These are phyloP conservation scores for Sugiyamaella mastotermitis DNA, from an alignment of 805 yeast genomes.

Conservation along the genomic window DNA sequence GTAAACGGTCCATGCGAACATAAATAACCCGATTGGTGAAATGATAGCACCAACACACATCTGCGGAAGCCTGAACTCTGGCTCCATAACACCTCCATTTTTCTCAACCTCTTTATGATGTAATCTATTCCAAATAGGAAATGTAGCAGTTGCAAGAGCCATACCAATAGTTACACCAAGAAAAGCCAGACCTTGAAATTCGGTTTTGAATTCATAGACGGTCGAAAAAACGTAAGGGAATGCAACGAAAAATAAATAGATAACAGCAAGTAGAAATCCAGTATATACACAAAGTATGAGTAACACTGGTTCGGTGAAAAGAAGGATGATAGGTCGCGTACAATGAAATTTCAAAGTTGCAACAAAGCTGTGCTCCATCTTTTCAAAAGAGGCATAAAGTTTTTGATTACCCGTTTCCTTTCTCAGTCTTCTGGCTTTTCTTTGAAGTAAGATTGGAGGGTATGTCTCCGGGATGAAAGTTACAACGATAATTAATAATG, in stretches of 20 bases:
- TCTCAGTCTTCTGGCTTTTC: slow-evolving; percentile 58
- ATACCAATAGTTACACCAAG: slow-evolving; percentile 62
- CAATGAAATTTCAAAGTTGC: slow-evolving; percentile 32
- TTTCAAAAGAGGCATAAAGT: slow-evolving; percentile 39
- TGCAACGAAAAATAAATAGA: slow-evolving; percentile 55
- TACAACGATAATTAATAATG: slow-evolving; percentile 43
- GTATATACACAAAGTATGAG: slow-evolving; percentile 48
- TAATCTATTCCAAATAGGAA: slow-evolving; percentile 13
- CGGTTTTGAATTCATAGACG: slow-evolving; percentile 42
- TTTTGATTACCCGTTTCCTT: slow-evolving; percentile 32
- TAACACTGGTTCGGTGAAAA: slow-evolving; percentile 51
- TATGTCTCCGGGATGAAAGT: slow-evolving; percentile 59
- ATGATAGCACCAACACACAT: slow-evolving; percentile 44
- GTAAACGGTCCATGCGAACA: slow-evolving; percentile 47
- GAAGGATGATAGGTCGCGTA: slow-evolving; percentile 45
- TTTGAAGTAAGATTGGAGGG: slow-evolving; percentile 72
- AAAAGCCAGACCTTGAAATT: slow-evolving; percentile 56
- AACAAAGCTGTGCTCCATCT: slow-evolving; percentile 7
- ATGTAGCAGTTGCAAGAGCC: slow-evolving; percentile 45
- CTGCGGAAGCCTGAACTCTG: slow-evolving; percentile 45
- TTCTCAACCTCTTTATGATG: slow-evolving; percentile 36
- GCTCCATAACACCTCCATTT: slow-evolving; percentile 37
- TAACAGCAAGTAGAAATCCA: slow-evolving; percentile 50
- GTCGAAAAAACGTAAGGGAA: slow-evolving; percentile 48
- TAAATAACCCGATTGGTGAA: slow-evolving; percentile 42